A percentile compares a stretch with the other conserved stretches of the same genome.
These are phyloP conservation scores for Calvatia gigantea DNA, from an alignment of 768 basidiomycete genomes.

Conservation along the genomic window DNA sequence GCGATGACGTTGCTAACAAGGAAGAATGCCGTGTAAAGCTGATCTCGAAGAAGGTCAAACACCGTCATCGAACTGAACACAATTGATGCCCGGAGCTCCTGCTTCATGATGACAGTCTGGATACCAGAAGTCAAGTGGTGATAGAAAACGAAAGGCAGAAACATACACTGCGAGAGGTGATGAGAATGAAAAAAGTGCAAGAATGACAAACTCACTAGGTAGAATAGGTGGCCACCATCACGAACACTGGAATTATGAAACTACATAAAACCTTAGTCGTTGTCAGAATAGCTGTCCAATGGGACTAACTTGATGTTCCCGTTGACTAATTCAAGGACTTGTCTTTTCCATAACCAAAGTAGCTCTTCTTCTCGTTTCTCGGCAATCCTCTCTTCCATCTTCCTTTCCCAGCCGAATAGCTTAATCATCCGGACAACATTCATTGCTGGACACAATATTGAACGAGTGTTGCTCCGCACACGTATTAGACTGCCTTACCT, in stretches of 20 bases:
- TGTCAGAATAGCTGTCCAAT: not conserved
- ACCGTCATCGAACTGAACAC: slow-evolving; percentile 57
- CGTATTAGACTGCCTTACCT: slow-evolving; percentile 28
- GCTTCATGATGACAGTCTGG: slow-evolving; percentile 36
- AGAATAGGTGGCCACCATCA: slow-evolving; percentile 62
- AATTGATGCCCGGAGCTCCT: slow-evolving; percentile 34
- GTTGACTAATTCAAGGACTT: slow-evolving; percentile 52
- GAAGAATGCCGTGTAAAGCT: slow-evolving; percentile 38
- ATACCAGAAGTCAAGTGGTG: not conserved
- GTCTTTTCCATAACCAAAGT: slow-evolving; percentile 46
- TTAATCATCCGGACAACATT: slow-evolving; percentile 66
- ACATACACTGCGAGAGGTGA: slow-evolving; percentile 12
- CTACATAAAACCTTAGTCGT: slow-evolving; percentile 24
- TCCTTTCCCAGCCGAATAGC: slow-evolving; percentile 65
- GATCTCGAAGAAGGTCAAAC: slow-evolving; percentile 60
- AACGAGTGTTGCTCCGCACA: slow-evolving; percentile 11
- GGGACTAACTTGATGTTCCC: slow-evolving; percentile 45
- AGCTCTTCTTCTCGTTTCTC: slow-evolving; percentile 65
- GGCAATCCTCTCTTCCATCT: slow-evolving; percentile 49
- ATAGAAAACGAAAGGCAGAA: not conserved
- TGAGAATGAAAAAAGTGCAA: not conserved
- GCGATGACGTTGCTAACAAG: slow-evolving; percentile 25
- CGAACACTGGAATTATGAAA: slow-evolving; percentile 54
- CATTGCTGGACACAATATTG: slow-evolving; percentile 35
- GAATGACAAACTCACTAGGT: slow-evolving; percentile 39